Base-by-base conservation (phyloP, 2,329 filamentous ascomycete genomes). In the Blumeriella jaapii region DNA sequence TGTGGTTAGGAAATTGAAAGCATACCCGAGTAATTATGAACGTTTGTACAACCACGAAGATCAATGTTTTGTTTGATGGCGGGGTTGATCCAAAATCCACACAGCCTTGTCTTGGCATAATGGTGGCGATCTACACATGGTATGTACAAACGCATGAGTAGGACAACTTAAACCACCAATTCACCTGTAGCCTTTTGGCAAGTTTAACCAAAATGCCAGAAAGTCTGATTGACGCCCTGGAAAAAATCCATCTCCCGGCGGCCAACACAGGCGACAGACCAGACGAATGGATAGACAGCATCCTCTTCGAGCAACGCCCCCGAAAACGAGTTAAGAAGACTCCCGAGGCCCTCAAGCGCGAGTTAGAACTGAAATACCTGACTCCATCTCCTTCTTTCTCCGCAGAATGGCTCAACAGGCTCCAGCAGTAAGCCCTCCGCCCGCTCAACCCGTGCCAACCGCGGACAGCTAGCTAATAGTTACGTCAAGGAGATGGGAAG, bases 341-440 rank as follows among this genome's bases (percentile, higher is more conserved):
- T 59, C 66, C 68, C 24, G 65, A 74, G n/a, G 68, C 69, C 19
- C 63, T 89, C 41, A 83, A 83, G 59, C 63, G 64, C 29, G 68
- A 76, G 41, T 69, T 96, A 4, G 85, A 93, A 59, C 54, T 69
- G 36, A 76, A 82, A 29, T 91, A 89, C 52, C 65, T 98, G 16
- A 75, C 74, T 2, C 89, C 91, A 0, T 83, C 84, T 2, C 69
- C 76, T 4, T 70, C 71, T 2, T 95, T 98, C 62, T 85, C 78
- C 20, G 65, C 74, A 4, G 77, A 81, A 53, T 96, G 91, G 86
- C 71, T 98, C 40, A 86, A 94, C 57, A 72, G 74, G 36, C 62
- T 96, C 27, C 91, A 98, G 60, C 84, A 89, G 68, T 75, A 58
- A 39, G 61, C 12, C 8, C 26, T 36, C 14, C 9, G 19, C 13